phyloP scores from a whole-genome alignment of 176 grass and related monocot species.

The Typha latifolia region DNA sequence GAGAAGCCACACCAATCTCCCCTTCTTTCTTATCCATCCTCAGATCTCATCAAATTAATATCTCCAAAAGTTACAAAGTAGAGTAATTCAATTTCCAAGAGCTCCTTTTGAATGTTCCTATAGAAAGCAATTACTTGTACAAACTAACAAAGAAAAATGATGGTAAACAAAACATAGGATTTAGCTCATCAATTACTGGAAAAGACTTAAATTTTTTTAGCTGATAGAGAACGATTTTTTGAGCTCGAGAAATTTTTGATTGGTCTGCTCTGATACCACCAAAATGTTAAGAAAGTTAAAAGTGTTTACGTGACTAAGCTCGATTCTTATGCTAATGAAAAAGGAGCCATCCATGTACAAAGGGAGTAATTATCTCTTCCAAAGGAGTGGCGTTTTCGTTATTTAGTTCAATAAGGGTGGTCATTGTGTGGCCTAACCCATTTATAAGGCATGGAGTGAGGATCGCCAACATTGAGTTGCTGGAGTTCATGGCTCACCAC shows the following conservation, averaged over 20 bases:
- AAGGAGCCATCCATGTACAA: neutral
- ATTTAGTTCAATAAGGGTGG: neutral
- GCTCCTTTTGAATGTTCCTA: no score
- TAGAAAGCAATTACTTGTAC: no score
- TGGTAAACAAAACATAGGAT: no score
- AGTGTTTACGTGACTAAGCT: no score
- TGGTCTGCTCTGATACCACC: no score
- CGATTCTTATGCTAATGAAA: neutral
- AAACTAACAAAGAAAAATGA: no score
- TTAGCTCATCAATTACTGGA: no score
- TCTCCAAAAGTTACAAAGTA: neutral
- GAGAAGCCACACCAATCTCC: neutral
- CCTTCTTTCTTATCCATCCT: neutral
- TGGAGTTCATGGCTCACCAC: neutral
- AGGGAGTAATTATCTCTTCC: neutral
- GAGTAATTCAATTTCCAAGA: neutral
- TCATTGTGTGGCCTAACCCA: neutral
- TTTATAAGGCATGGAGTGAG: neutral
- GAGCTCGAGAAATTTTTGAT: no score
- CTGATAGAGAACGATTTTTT: no score
- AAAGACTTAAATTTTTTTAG: no score
- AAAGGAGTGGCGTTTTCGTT: neutral
- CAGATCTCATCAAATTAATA: neutral
- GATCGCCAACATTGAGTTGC: neutral
- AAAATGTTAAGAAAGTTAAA: no score